A percentile compares a stretch with the other conserved stretches of the same genome.
Conservation (phyloP, 2,329 filamentous ascomycete genomes). For the Bisporella sp. region DNA sequence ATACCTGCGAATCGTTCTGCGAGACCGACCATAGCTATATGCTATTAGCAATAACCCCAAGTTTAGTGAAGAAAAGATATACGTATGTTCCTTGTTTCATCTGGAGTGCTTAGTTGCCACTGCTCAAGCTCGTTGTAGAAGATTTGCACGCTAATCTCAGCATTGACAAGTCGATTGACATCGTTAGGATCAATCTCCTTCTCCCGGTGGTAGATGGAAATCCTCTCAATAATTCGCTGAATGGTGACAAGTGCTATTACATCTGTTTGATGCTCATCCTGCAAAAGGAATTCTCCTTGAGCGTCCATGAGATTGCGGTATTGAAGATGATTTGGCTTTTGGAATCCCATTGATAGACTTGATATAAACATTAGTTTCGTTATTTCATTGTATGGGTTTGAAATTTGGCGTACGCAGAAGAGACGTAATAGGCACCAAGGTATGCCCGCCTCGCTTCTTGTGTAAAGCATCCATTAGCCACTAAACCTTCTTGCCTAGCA, state of each 20-base stretch:
- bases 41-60: neutral
- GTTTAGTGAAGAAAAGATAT: neutral
- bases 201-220: slow-evolving; percentile 1
- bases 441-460: slow-evolving; percentile 20
- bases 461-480: slow-evolving; percentile 14
- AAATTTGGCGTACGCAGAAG: slow-evolving; percentile 18
- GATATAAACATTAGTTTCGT: neutral
- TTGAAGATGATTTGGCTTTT: slow-evolving; percentile 20
- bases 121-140: slow-evolving; percentile 19
- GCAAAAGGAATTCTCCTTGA: slow-evolving; percentile 10
- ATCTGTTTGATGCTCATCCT: slow-evolving; percentile 8
- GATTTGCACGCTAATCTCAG: slow-evolving; percentile 19
- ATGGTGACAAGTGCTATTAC: slow-evolving; percentile 16
- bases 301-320: slow-evolving; percentile 17
- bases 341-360: slow-evolving; percentile 17
- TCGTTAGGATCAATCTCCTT: slow-evolving; percentile 2
- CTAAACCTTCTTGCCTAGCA: slow-evolving; percentile 14
- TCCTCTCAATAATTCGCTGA: slow-evolving; percentile 14
- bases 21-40: slow-evolving; percentile 10
- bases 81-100: slow-evolving; percentile 14
- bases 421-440: slow-evolving; percentile 26
- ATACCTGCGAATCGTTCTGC: slow-evolving; percentile 7
- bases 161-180: slow-evolving; percentile 8
- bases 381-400: too few relatives aligned
- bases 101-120: slow-evolving; percentile 13